These are phyloP conservation scores for Eucalyptus leucophloia DNA, from an alignment of 345 rosid species.

Conservation along the genomic window DNA sequence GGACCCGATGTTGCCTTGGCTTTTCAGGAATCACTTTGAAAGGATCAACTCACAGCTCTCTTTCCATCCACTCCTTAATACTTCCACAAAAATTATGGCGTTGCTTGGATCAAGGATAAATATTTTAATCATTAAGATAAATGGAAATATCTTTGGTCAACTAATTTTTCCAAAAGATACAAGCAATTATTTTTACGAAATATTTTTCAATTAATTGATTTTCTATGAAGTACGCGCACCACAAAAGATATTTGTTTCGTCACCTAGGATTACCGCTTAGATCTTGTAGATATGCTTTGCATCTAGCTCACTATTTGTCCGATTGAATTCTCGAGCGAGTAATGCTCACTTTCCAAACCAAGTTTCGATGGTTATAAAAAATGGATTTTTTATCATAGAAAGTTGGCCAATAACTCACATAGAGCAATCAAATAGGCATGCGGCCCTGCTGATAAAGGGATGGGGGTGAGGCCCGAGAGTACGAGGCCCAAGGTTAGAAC, in stretches of 20 bases:
- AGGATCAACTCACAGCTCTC: neutral
- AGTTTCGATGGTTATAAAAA: neutral
- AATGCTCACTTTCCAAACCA: neutral
- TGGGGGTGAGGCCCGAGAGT: neutral
- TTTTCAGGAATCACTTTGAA: neutral
- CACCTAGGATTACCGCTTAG: neutral
- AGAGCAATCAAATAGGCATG: neutral
- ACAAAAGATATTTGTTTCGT: neutral
- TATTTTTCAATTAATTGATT: neutral
- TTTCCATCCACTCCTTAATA: neutral
- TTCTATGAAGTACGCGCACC: accelerated
- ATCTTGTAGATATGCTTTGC: neutral
- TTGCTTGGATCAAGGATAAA: neutral
- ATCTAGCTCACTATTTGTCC: neutral
- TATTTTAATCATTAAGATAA: neutral
- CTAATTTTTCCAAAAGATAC: neutral
- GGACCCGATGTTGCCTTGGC: neutral
- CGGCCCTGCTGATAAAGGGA: neutral
- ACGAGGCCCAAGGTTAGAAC: neutral
- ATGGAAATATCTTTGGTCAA: accelerated
- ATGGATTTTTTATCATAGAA: neutral
- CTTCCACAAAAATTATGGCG: neutral
- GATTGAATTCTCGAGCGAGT: neutral
- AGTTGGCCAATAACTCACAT: neutral
- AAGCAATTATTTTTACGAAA: accelerated